Evolutionary conservation across 176 grass and related monocot species (phyloP).

Genomic region (Eleusine indica): DNA sequence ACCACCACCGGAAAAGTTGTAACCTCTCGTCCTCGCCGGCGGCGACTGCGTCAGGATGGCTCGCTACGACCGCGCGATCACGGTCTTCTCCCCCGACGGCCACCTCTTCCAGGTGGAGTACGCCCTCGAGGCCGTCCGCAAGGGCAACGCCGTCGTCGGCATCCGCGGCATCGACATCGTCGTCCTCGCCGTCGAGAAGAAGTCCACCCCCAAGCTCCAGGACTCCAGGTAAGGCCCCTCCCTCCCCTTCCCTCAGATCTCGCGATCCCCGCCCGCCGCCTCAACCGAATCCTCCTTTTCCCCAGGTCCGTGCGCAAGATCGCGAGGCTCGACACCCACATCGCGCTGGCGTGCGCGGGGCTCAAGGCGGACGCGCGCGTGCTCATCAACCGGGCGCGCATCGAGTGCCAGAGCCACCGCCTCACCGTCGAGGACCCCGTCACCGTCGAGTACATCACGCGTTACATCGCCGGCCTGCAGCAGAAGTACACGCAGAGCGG

Average conservation of each 20-base stretch:
- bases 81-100: slow-evolving; percentile 95
- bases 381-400: slow-evolving; percentile 80
- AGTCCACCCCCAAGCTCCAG: slow-evolving; percentile 98
- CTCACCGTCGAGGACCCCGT: slow-evolving; percentile 86
- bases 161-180: slow-evolving; percentile 90
- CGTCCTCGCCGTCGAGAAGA: slow-evolving; percentile 99
- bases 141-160: slow-evolving; percentile 98
- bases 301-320: slow-evolving; percentile 80
- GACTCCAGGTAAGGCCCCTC: slow-evolving; percentile 64
- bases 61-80: slow-evolving; percentile 98
- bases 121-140: slow-evolving; percentile 98
- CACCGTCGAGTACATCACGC: slow-evolving; percentile 95
- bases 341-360: slow-evolving; percentile 90
- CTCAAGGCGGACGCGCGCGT: slow-evolving; percentile 94
- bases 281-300: slow-evolving; percentile 6
- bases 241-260: background rate
- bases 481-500: slow-evolving; percentile 95
- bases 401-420: slow-evolving; percentile 95
- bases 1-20: background rate
- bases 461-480: slow-evolving; percentile 90
- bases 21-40: background rate
- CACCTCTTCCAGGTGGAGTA: slow-evolving; percentile 60
- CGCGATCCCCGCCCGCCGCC: slow-evolving; percentile 13
- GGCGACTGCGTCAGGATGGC: slow-evolving; percentile 51
- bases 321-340: slow-evolving; percentile 83